Base-by-base conservation (phyloP, 1,139 yeast genomes). In the Zhuliangozyma blackwelliae region DNA sequence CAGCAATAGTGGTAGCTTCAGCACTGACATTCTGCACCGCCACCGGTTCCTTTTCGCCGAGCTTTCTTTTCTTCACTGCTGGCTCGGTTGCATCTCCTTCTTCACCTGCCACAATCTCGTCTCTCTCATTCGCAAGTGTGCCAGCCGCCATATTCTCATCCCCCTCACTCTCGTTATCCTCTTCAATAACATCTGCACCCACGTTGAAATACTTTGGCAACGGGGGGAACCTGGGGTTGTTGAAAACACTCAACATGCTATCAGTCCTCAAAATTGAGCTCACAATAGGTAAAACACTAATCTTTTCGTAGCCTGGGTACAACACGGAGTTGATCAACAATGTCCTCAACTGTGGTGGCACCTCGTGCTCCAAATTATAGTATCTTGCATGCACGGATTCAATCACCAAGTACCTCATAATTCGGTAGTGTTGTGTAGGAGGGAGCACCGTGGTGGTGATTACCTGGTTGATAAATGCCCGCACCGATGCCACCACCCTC, bases 221-320 rank as follows among this genome's bases (percentile, higher is more conserved):
- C 29, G 87, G 75, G 2, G 96, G 96, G 47, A 88, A 76, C 47
- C 94, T 68, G 28, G 96, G 95, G 49, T 85, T 85, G 42, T 78
- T 72, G 49, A 87, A 66, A 3, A 79, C 70, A 51, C 81, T 78
- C 31, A 72, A 45, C 16, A 73, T 46, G 2, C 59, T 59, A 44
- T 70, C 70, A 20, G 59, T 50, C 3, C 65, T 66, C 46, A 86
- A 57, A 5, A 72, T 61, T 2, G 68, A 58, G n/a, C 76, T 59
- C 1, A 85, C 82, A 44, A 88, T 79, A 10, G 96, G 95, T 43
- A 86, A 65, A 23, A 85, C 67, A 9, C 87, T 79, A 30, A 75
- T 71, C 41, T 79, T 77, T 32, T 73, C 74, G 36, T 65, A 67
- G 3, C 85, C 85, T 3, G 95, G 95, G 49, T 73, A 75, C 33